Base-by-base conservation (phyloP, 148 eudicot genomes). In the Spergularia bocconei region DNA sequence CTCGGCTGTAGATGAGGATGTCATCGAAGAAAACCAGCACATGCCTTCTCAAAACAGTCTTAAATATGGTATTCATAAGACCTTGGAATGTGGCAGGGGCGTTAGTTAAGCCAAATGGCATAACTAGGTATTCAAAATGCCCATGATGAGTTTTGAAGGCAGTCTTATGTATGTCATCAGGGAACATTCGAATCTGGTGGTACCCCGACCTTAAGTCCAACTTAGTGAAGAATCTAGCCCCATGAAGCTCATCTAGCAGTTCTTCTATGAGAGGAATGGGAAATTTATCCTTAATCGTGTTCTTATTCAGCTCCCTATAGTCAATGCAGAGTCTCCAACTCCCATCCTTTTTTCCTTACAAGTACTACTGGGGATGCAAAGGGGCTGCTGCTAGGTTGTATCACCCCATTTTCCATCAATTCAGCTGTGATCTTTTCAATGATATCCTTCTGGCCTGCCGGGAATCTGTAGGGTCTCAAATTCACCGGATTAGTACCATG, bases 91-190 rank as follows among this genome's bases (percentile, higher is more conserved):
- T 50, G 1, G 56, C 50, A 0, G 71, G 71, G 1, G 71, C 71
- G 50, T 68, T 68, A 9, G 71, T 68, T 3, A 68, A 52, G 25
- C 53, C 54, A 19, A 47, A 67, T 0, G 70, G 70, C 53, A 67
- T 67, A 1, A 67, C 53, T 11, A 68, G 6, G 13, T 19, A 48
- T 13, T 44, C 70, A 19, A 3, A 67, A 4, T 67, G 70, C 0
- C 25, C 70, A 10, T 67, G 5, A 15, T 67, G 70, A 2, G 54
- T 44, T 9, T 29, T 67, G 9, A 67, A 67, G 13, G 70, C 52
- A 16, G 53, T 67, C 54, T 67, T 67, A 10, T n/a, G 3, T 5
- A 67, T 48, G 39, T 67, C 69, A 15, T 9, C 5, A 1, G 52
- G 69, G 3, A 6, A 4, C 20, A 66, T 4, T n/a, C 29, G n/a